A percentile compares a stretch with the other conserved stretches of the same genome.
Evolutionary conservation across 257 asterid genomes (phyloP).

Genomic region (Solanum chaucha): DNA sequence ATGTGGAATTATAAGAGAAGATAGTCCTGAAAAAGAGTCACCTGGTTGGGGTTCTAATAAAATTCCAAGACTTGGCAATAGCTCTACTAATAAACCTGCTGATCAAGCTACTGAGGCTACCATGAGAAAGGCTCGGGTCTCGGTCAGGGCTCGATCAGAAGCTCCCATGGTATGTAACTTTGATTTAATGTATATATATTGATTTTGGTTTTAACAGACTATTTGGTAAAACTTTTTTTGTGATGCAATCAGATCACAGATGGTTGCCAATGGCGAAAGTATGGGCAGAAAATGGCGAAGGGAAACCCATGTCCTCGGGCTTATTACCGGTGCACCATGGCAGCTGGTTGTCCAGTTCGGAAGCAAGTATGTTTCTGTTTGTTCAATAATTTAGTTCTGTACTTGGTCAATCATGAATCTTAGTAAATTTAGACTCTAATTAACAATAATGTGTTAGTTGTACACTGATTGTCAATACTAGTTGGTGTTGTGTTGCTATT

Average conservation of each 20-base stretch:
- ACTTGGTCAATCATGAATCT: neutral
- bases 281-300: constrained; percentile 95
- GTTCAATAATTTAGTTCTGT: neutral
- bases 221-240: neutral
- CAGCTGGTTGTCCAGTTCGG: constrained; percentile 87
- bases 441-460: neutral
- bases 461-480: neutral
- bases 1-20: constrained; percentile 11
- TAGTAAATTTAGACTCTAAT: neutral
- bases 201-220: neutral
- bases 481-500: neutral
- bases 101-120: constrained; percentile 91
- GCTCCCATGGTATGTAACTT: constrained; percentile 53
- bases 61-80: constrained; percentile 25
- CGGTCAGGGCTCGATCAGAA: constrained; percentile 88
- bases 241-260: constrained; percentile 51
- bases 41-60: constrained; percentile 37
- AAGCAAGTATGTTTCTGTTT: constrained; percentile 53
- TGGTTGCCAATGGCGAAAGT: constrained; percentile 98
- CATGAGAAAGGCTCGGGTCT: constrained; percentile 96
- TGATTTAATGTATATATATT: neutral
- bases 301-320: constrained; percentile 99
- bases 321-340: constrained; percentile 96
- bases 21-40: constrained; percentile 27
- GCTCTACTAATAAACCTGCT: constrained; percentile 25